Evolutionary conservation across 768 basidiomycete species (phyloP).

Genomic region (Lepiota venenata): DNA sequence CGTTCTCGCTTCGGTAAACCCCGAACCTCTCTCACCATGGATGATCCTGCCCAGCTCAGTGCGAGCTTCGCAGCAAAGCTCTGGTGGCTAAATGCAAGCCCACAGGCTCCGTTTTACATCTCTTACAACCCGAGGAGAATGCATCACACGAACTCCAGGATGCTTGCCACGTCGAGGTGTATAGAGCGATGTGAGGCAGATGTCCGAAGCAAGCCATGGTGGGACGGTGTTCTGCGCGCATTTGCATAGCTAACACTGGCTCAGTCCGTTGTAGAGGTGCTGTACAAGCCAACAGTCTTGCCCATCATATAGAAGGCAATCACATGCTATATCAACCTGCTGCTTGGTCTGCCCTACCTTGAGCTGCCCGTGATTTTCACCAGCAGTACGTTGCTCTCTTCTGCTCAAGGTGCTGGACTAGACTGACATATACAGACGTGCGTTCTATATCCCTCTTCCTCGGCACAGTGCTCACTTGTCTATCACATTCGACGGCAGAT

Average conservation of each 20-base stretch:
- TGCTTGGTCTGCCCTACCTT: conserved; percentile 54
- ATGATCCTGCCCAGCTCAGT: too few species aligned
- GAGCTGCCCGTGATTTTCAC: conserved; percentile 62
- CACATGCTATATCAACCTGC: conserved; percentile 37
- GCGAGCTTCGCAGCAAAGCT: too few species aligned
- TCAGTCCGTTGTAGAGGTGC: conserved; percentile 41
- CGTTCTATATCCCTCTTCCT: conserved; percentile 41
- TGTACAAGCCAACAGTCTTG: conserved; percentile 48
- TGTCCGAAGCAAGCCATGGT: conserved; percentile 59
- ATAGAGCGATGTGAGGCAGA: conserved; percentile 53
- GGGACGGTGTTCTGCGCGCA: background rate
- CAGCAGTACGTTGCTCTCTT: conserved; percentile 36
- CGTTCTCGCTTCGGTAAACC: too few species aligned
- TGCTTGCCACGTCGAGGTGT: conserved; percentile 46
- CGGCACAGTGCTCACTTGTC: conserved; percentile 42
- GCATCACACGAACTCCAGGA: background rate
- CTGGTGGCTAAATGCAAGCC: too few species aligned
- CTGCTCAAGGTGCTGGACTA: background rate
- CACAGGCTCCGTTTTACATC: conserved; percentile 10
- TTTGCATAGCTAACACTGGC: background rate
- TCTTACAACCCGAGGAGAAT: background rate
- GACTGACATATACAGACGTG: background rate
- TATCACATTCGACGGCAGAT: conserved; percentile 32
- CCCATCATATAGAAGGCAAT: conserved; percentile 41
- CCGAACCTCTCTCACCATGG: too few species aligned